Evolutionary conservation across 257 asterid genomes (phyloP).

Genomic region (Eustoma russellianum): DNA sequence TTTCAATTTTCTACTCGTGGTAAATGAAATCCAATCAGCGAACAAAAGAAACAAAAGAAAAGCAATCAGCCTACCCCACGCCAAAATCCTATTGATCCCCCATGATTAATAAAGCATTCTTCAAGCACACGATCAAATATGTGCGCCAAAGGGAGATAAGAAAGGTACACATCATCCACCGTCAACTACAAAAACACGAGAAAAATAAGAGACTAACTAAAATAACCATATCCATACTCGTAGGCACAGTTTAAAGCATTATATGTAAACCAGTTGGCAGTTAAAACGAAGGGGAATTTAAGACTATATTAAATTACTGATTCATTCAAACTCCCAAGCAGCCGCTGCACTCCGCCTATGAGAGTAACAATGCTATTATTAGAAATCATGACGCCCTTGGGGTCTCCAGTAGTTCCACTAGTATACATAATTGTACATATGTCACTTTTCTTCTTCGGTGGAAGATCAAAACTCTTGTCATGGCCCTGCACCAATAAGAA

Average conservation of each 20-base stretch:
- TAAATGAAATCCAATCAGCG: not conserved
- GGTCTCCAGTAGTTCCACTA: conserved; percentile 96
- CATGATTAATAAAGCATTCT: conserved; percentile 62
- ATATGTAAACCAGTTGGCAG: too few species aligned
- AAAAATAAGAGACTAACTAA: conserved; percentile 5
- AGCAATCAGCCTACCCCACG: conserved; percentile 65
- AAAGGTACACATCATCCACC: conserved; percentile 55
- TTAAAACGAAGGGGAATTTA: too few species aligned
- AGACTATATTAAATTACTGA: conserved; percentile 28
- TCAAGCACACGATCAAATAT: conserved; percentile 87
- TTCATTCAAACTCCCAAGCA: conserved; percentile 55
- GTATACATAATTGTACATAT: conserved; percentile 96
- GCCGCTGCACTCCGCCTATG: conserved; percentile 57
- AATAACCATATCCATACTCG: not conserved
- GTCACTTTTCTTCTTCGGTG: conserved; percentile 62
- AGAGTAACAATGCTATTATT: conserved; percentile 69
- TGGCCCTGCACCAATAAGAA: conserved; percentile 47
- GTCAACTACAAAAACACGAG: conserved; percentile 42
- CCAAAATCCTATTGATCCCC: conserved; percentile 95
- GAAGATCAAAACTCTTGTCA: conserved; percentile 56
- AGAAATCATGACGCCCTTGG: conserved; percentile 92
- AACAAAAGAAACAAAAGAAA: not conserved
- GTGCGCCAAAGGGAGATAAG: conserved; percentile 94
- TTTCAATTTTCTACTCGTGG: not conserved
- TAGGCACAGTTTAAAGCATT: too few species aligned